Conservation (phyloP, 805 yeast genomes). For the Saccharomycopsis oosterbeekiorum region DNA sequence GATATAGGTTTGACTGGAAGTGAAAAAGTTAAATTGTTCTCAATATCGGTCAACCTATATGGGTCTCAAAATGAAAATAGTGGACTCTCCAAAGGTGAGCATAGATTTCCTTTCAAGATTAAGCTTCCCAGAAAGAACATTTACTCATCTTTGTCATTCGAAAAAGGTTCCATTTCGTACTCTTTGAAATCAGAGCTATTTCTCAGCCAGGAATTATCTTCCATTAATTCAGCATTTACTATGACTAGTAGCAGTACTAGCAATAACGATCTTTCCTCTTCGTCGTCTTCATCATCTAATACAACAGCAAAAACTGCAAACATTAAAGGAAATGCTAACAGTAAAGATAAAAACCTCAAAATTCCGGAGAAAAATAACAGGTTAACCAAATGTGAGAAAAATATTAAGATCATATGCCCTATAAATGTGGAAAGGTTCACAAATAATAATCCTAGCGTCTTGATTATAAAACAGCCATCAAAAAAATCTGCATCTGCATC, state of each 20-base stretch:
- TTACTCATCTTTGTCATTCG: constrained; percentile 69
- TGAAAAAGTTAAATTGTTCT: constrained; percentile 13
- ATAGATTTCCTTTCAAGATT: constrained; percentile 77
- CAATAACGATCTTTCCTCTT: constrained; percentile 20
- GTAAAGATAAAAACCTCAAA: constrained; percentile 3
- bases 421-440: constrained; percentile 62
- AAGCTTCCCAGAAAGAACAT: constrained; percentile 67
- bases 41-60: constrained; percentile 3
- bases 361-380: constrained; percentile 20
- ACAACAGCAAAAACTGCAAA: constrained; percentile 1
- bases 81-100: constrained; percentile 74
- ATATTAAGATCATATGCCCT: constrained; percentile 57
- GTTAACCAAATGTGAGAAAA: constrained; percentile 42
- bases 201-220: constrained; percentile 15
- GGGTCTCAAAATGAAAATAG: constrained; percentile 5
- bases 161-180: constrained; percentile 74
- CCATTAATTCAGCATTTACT: background rate
- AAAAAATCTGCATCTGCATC: constrained; percentile 29
- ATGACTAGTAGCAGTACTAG: constrained; percentile 15
- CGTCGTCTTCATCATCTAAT: background rate
- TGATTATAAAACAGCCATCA: constrained; percentile 49
- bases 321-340: constrained; percentile 8
- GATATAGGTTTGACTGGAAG: background rate
- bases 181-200: constrained; percentile 38
- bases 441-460: constrained; percentile 53